These are phyloP conservation scores for Rubroshorea leprosula DNA, from an alignment of 345 rosid genomes.

Conservation along the genomic window DNA sequence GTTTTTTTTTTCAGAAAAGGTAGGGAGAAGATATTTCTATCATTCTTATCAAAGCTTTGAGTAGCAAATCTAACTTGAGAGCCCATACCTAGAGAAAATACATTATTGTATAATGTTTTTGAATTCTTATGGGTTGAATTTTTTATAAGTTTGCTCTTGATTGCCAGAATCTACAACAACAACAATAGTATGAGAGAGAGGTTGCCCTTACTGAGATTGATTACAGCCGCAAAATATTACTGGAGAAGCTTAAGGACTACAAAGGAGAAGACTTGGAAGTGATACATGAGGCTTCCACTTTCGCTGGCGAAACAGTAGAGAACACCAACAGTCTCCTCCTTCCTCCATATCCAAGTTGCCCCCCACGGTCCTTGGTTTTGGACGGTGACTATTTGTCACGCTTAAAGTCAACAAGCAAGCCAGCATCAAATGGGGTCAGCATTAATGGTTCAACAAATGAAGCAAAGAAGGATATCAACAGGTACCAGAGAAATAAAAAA, in stretches of 20 bases:
- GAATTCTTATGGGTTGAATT: slow-evolving; percentile 9
- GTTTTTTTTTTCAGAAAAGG: too few relatives aligned
- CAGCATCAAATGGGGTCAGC: slow-evolving; percentile 37
- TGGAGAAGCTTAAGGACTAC: slow-evolving; percentile 78
- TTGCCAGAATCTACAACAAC: slow-evolving; percentile 61
- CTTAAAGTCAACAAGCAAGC: slow-evolving; percentile 27
- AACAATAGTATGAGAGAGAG: slow-evolving; percentile 71
- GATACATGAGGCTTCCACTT: slow-evolving; percentile 59
- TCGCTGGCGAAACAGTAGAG: slow-evolving; percentile 71
- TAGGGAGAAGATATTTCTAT: too few relatives aligned
- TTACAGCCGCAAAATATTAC: slow-evolving; percentile 57
- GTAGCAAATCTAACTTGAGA: not conserved
- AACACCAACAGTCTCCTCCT: slow-evolving; percentile 61
- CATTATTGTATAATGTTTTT: not conserved
- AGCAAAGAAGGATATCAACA: slow-evolving; percentile 24
- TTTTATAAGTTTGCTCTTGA: slow-evolving; percentile 16
- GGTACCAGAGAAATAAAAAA: slow-evolving; percentile 15
- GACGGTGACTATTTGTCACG: slow-evolving; percentile 35
- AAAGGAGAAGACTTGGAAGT: slow-evolving; percentile 66
- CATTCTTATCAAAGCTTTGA: too few relatives aligned
- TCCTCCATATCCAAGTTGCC: slow-evolving; percentile 69
- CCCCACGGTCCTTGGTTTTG: slow-evolving; percentile 39
- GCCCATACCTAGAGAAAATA: not conserved
- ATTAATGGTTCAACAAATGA: slow-evolving; percentile 26
- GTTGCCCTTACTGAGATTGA: slow-evolving; percentile 79